Base-by-base conservation (phyloP, 75 land plant species). In the Larix kaempferi region DNA sequence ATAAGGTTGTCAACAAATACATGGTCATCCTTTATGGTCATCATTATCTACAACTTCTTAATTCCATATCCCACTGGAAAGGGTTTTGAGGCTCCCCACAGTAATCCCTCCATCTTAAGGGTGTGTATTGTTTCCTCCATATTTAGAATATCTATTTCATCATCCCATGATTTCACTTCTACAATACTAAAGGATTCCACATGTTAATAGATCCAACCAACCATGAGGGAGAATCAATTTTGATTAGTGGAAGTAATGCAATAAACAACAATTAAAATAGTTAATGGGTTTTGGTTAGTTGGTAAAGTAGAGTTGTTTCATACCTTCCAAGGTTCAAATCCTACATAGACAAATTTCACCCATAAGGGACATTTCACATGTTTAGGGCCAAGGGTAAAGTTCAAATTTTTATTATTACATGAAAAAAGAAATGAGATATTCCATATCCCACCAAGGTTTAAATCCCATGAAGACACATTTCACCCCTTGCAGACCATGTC, bases 101-200 rank as follows among this genome's bases (percentile, higher is more conserved):
- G 59, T 37, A 96, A 81, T 10, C 99, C 97, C 15, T 88, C 91
- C 91, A 88, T 84, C 33, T 88, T 56, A 29, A 96, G 81, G 65
- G 88, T 84, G 26, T 95, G 82, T 8, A 96, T 98, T 12, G 91
- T 83, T 75, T 94, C 99, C 82, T 96, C 99, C 57, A 96, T 87
- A 79, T 90, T 90, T 73, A 82, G 71, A 98, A 94, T 96, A 86
- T 96, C 99, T 35, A 98, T 96, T 60, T 96, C 99, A 80, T 96
- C 99, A 86, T 96, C 99, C 99, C 99, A 94, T 12, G 99, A 98
- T 76, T 96, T 96, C 33, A 96, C 93, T 81, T 96, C 99, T 85
- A 96, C 49, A 44, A 94, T 79, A 94, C 93, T 12, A 98, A 96
- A 0, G 99, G 94, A 76, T 96, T 96, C 99, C 99, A 92, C 76